phyloP scores from a whole-genome alignment of 2,329 filamentous ascomycete species.

The Aspergillus tanneri region DNA sequence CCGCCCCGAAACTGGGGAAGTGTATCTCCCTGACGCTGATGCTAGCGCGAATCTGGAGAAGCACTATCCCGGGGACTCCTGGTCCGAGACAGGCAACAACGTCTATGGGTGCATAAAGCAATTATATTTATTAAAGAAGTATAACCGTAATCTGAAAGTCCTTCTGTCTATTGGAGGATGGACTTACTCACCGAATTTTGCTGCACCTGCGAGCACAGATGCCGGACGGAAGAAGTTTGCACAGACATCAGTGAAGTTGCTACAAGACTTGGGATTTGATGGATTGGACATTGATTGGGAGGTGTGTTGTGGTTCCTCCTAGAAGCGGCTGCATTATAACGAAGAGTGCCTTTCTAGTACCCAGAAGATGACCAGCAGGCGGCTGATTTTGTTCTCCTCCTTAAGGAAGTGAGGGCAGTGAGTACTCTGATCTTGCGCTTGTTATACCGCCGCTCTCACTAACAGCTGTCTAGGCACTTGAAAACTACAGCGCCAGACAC shows the following conservation, averaged over 20 bases:
- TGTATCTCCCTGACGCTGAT: constrained; percentile 69
- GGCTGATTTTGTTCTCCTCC: constrained; percentile 35
- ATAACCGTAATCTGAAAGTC: constrained; percentile 72
- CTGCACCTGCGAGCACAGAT: constrained; percentile 60
- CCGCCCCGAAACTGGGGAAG: constrained; percentile 73
- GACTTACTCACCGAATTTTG: constrained; percentile 75
- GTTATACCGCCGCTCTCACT: not conserved
- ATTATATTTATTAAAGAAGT: constrained; percentile 71
- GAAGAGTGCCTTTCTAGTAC: constrained; percentile 29
- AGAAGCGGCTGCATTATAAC: not conserved
- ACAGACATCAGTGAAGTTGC: constrained; percentile 65
- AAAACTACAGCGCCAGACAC: constrained; percentile 42
- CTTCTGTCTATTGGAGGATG: constrained; percentile 82
- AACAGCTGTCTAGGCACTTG: constrained; percentile 33
- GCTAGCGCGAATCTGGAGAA: too few relatives aligned
- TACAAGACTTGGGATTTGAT: constrained; percentile 73
- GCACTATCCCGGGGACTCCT: too few relatives aligned
- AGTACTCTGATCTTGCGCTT: constrained; percentile 3
- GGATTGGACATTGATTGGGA: constrained; percentile 48
- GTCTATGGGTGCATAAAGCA: constrained; percentile 80
- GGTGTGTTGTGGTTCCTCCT: constrained; percentile 9
- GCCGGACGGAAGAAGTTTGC: constrained; percentile 64
- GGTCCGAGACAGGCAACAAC: too few relatives aligned
- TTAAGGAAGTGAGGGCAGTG: constrained; percentile 34
- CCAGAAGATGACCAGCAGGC: constrained; percentile 36